A percentile compares a stretch with the other conserved stretches of the same genome.
These are phyloP conservation scores for Microsporum audouinii DNA, from an alignment of 2,329 filamentous ascomycete species.

Conservation along the genomic window DNA sequence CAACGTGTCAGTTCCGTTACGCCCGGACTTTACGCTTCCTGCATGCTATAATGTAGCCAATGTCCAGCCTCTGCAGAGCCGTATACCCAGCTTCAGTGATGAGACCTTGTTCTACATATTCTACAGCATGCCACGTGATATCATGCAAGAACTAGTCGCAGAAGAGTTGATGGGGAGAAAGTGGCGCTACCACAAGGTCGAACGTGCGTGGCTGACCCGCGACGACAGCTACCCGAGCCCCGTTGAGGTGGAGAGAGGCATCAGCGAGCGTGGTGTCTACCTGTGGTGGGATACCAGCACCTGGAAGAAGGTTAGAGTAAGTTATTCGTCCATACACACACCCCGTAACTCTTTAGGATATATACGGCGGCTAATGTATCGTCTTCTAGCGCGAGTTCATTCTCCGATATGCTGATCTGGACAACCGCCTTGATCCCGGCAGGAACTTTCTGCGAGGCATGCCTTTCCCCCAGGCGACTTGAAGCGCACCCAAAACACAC, in stretches of 20 bases:
- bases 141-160: conserved; percentile 55
- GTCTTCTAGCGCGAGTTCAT: conserved; percentile 35
- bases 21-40: conserved; percentile 53
- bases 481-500: background rate
- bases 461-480: conserved; percentile 22
- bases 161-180: conserved; percentile 47
- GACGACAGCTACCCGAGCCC: conserved; percentile 39
- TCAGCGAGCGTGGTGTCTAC: conserved; percentile 41
- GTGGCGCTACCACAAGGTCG: conserved; percentile 44
- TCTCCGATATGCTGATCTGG: conserved; percentile 39
- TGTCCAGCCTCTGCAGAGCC: conserved; percentile 49
- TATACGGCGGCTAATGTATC: background rate
- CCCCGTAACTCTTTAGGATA: background rate
- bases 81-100: conserved; percentile 48
- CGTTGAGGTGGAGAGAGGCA: conserved; percentile 37
- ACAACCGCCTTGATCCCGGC: conserved; percentile 35
- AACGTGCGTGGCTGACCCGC: conserved; percentile 41
- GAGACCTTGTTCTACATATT: conserved; percentile 61
- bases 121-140: conserved; percentile 55
- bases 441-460: conserved; percentile 26
- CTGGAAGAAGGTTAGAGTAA: conserved; percentile 41
- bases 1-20: conserved; percentile 45
- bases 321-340: conserved; percentile 10
- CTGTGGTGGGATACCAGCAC: conserved; percentile 39
- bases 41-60: conserved; percentile 55